Percentiles rank a stretch among this genome's conserved stretches.
These are phyloP conservation scores for Annulohypoxylon bovei DNA, from an alignment of 495 filamentous ascomycete genomes.

Conservation along the genomic window DNA sequence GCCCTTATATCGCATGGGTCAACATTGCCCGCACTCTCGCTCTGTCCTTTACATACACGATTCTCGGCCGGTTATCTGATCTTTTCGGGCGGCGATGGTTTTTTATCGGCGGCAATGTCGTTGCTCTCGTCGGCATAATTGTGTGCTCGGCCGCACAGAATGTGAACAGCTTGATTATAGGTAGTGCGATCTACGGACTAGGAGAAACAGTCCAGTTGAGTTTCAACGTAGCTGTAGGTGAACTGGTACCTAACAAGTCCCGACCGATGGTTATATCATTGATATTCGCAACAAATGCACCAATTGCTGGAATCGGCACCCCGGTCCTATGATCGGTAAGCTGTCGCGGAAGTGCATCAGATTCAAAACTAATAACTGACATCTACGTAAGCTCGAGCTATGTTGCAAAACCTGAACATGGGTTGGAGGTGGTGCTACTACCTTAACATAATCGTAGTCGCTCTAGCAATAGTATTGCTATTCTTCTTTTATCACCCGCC, in stretches of 20 bases:
- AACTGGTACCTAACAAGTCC: constrained; percentile 58
- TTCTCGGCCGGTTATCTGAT: constrained; percentile 61
- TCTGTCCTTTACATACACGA: constrained; percentile 45
- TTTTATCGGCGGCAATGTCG: constrained; percentile 54
- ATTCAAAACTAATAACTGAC: too few species aligned
- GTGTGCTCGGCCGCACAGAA: constrained; percentile 57
- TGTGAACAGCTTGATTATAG: constrained; percentile 56
- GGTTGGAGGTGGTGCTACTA: constrained; percentile 61
- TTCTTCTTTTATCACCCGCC: constrained; percentile 55
- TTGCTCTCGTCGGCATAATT: constrained; percentile 57
- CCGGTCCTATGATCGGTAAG: constrained; percentile 50
- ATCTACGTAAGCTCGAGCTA: constrained; percentile 39
- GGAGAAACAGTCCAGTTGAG: constrained; percentile 53
- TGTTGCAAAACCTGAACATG: constrained; percentile 49
- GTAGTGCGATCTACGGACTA: constrained; percentile 48
- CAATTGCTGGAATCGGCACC: constrained; percentile 56
- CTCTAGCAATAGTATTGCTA: constrained; percentile 50
- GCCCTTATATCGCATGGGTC: constrained; percentile 51
- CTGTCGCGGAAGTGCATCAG: too few species aligned
- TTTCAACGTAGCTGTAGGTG: constrained; percentile 57
- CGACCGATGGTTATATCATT: constrained; percentile 51
- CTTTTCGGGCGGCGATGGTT: constrained; percentile 65
- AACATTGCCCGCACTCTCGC: constrained; percentile 49
- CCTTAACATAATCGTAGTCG: constrained; percentile 53
- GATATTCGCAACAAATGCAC: constrained; percentile 52